Conservation (phyloP, 345 rosid species). For the Boechera retrofracta region DNA sequence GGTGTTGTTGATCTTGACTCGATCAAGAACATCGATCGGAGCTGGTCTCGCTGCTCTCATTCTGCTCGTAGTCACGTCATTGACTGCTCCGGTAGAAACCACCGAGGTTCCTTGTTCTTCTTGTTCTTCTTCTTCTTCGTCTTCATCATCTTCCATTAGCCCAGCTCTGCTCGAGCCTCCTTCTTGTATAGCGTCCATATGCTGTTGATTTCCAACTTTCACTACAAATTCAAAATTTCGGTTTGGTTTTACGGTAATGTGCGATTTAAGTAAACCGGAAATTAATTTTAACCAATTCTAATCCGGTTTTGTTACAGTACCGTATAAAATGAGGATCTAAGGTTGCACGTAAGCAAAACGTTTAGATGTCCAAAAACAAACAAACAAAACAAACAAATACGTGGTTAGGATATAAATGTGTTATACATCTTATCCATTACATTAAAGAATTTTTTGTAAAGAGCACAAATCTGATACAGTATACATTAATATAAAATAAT, state of each 20-base stretch:
- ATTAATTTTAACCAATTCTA: neutral
- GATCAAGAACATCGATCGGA: constrained; percentile 56
- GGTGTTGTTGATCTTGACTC: constrained; percentile 54
- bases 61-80: constrained; percentile 11
- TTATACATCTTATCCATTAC: neutral
- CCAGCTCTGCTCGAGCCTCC: constrained; percentile 51
- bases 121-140: constrained; percentile 29
- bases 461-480: neutral
- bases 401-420: neutral
- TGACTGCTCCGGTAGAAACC: neutral
- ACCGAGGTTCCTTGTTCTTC: neutral
- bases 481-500: neutral
- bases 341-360: neutral
- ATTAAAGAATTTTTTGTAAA: neutral
- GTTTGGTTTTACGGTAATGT: constrained; percentile 13
- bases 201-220: constrained; percentile 31
- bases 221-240: constrained; percentile 1
- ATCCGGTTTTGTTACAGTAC: constrained; percentile 5
- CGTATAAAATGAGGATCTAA: neutral
- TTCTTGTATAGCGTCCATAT: constrained; percentile 58
- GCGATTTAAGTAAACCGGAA: neutral
- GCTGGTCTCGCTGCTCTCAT: constrained; percentile 48
- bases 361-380: neutral
- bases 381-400: neutral
- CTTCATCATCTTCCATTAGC: constrained; percentile 42